Base-by-base conservation (phyloP, 192 early-diverging fungal species). In the Neocallimastix lanati region DNA sequence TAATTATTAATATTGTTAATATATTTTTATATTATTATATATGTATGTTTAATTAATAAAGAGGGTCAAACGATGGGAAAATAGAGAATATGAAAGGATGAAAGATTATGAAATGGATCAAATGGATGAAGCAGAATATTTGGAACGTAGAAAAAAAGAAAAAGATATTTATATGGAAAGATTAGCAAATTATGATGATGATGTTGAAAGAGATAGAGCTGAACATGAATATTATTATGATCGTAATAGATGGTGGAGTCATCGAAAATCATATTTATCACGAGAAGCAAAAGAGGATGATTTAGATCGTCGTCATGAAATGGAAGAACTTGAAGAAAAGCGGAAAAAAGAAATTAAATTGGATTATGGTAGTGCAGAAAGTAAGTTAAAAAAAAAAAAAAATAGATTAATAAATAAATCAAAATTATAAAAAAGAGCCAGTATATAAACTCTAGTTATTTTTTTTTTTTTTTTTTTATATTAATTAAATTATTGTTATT, bases 191-290 rank as follows among this genome's bases (percentile, higher is more conserved):
- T 95, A 86, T 86, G 88, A 95, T 82, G 94, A 95, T 82, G 93
- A 94, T 79, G 80, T 84, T 21, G 92, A 93, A 78, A 79, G 80
- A 33, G 87, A 88, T 35, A 82, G 82, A 35, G 88, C 88, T 0
- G 83, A 87, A 21, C 90, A 95, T 29, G 86, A 92, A 79, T 98
- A 91, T 81, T 98, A 93, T 81, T 82, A 90, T 76, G 93, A 95
- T 82, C 83, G 93, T 91, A 92, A 88, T 81, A 82, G 94, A 77
- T 95, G 94, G 94, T 90, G 92, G 90, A 87, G 88, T 27, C 86
- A 82, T 78, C 85, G 93, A 81, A 86, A 88, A 77, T 80, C 82
- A 11, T 84, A 87, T 33, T 85, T 89, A 36, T 86, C 88, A 36
- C 89, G 90, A 4, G 94, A 96, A 82, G 81, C 88, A 35, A 92